Percentiles rank a stretch among this genome's conserved stretches.
Evolutionary conservation across 805 yeast genomes (phyloP).

Genomic region (Debaryomyces tyrocola): DNA sequence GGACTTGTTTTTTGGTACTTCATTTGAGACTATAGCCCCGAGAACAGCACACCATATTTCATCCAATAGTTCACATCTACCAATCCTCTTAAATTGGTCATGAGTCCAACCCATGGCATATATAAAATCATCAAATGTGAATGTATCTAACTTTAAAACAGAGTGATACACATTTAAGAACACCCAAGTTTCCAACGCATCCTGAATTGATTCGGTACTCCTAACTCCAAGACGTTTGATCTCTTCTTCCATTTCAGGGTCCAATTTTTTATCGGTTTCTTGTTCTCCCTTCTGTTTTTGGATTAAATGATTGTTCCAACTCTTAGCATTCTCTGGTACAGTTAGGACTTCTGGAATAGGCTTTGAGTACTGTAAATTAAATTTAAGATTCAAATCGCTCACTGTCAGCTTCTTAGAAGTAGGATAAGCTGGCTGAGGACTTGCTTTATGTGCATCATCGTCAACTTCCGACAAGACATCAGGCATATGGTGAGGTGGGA

Average conservation of each 20-base stretch:
- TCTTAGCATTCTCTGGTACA: constrained; percentile 25
- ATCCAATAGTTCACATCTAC: constrained; percentile 53
- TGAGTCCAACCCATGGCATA: constrained; percentile 52
- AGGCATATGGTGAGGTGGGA: constrained; percentile 35
- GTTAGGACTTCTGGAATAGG: constrained; percentile 20
- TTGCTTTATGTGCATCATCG: constrained; percentile 8
- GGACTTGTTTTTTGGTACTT: constrained; percentile 23
- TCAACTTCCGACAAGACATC: constrained; percentile 19
- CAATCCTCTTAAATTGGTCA: constrained; percentile 37
- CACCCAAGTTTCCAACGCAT: constrained; percentile 69
- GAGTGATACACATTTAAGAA: constrained; percentile 70
- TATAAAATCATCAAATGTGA: constrained; percentile 77
- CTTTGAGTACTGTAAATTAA: constrained; percentile 31
- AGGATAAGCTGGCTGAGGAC: constrained; percentile 13
- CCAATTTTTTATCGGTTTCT: not conserved
- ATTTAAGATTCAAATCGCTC: constrained; percentile 28
- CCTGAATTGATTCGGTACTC: constrained; percentile 23
- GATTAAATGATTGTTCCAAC: constrained; percentile 18
- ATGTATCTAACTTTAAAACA: constrained; percentile 64
- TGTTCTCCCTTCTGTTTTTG: not conserved
- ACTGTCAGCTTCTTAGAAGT: constrained; percentile 31
- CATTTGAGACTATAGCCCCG: constrained; percentile 51
- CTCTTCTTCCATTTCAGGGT: not conserved
- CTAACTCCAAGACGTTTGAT: not conserved
- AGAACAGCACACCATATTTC: constrained; percentile 70